Evolutionary conservation across 441 rosid genomes (phyloP), one percentile per base, ranked within the genome.

Genomic region (Populus hybrid): DNA sequence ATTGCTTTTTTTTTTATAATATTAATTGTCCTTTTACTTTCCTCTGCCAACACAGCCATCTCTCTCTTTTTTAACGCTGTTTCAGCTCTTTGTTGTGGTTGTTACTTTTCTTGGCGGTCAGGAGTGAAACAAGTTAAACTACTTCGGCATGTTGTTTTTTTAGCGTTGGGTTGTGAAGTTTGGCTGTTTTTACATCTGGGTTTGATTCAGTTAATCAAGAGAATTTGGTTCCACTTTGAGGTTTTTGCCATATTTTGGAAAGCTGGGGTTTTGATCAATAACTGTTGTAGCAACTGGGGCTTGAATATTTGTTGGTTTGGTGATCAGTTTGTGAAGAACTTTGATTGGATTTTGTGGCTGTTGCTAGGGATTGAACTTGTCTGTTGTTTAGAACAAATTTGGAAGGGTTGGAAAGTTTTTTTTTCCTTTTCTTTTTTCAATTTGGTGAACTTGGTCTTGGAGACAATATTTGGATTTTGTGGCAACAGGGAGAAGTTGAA

Each of bases 121-220:
- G 3, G 23, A 40, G 16, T 35, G 24, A 16, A 31, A 14, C 38
- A 23, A 66, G 72, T 72, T 29, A 0, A 31, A 2, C 18, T 65
- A 9, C 21, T 26, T n/a, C 24, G 9, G 18, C 24, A 0, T 38
- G 40, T 11, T 77, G 9, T 36, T 63, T 8, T 6, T n/a, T 6
- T 3, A 9, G 29, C 36, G 20, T 72, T 10, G 21, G 42, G 38
- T 24, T 78, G 64, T 76, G 40, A 66, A 61, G 73, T 72, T 71
- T 28, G 35, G 69, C 12, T 70, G 35, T 6, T 74, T 74, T 64
- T 7, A 59, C 50, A 6, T 45, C 50, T 63, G 75, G 78, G 73
- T 76, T 78, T 42, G 79, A 29, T 75, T 79, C 76, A 1, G 68
- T 82, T 73, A 33, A 6, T 75, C 40, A 63, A 29, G 65, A 42